Evolutionary conservation across 208 protist species (phyloP).

Genomic region (Crithidia bombi): DNA sequence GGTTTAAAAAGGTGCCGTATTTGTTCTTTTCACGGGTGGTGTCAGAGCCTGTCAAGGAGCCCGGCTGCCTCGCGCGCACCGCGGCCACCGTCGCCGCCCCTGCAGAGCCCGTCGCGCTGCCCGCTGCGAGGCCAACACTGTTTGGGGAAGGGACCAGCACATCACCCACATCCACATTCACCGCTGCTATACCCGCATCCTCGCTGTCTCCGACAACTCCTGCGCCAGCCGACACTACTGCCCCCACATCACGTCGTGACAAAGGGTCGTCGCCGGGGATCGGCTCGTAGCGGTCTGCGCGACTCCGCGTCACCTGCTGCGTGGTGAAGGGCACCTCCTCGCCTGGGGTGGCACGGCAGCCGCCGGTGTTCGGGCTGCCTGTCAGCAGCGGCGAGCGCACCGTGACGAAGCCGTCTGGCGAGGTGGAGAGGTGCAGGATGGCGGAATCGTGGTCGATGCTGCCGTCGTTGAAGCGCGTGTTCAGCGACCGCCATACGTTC

Average conservation of each 20-base stretch:
- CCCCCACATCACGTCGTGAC: background rate
- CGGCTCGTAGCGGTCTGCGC: slow-evolving; percentile 9
- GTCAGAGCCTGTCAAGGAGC: slow-evolving; percentile 7
- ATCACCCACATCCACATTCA: background rate
- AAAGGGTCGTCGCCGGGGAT: slow-evolving; percentile 16
- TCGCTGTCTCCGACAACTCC: background rate
- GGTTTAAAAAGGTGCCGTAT: slow-evolving; percentile 57
- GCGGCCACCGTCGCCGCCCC: background rate
- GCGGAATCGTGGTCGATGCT: slow-evolving; percentile 15
- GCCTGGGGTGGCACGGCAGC: background rate
- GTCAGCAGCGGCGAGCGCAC: slow-evolving; percentile 27
- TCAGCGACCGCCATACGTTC: slow-evolving; percentile 70
- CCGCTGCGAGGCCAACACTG: background rate
- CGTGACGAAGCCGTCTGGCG: slow-evolving; percentile 6
- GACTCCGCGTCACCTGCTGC: background rate
- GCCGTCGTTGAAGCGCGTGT: slow-evolving; percentile 31
- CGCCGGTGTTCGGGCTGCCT: background rate
- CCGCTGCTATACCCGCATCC: background rate
- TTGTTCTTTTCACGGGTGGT: slow-evolving; percentile 30
- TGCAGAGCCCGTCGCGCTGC: background rate
- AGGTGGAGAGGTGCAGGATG: slow-evolving; percentile 4
- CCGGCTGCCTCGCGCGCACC: background rate
- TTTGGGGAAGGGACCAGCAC: background rate
- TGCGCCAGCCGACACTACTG: background rate
- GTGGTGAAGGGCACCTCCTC: background rate